phyloP scores from a whole-genome alignment of 2,329 filamentous ascomycete species.

The Pseudogymnoascus sp. region DNA sequence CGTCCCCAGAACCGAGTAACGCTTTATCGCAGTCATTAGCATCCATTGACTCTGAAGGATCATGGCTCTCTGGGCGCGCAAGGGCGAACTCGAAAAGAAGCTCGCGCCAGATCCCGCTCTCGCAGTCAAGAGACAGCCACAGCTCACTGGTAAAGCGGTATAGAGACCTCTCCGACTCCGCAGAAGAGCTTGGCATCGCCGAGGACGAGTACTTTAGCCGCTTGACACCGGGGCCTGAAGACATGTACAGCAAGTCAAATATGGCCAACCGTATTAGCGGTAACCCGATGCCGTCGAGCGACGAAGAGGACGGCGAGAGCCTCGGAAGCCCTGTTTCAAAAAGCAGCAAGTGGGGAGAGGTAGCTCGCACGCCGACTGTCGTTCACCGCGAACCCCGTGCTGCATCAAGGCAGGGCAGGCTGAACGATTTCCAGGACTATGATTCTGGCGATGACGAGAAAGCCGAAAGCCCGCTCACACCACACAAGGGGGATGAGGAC shows the following conservation, averaged over 20 bases:
- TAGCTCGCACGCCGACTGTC: conserved; percentile 48
- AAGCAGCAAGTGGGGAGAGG: conserved; percentile 27
- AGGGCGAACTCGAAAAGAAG: conserved; percentile 34
- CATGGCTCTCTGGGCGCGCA: conserved; percentile 78
- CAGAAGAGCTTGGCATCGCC: conserved; percentile 56
- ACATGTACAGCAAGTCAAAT: conserved; percentile 25
- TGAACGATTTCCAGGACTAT: conserved; percentile 23
- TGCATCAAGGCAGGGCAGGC: conserved; percentile 53
- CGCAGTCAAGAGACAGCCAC: conserved; percentile 33
- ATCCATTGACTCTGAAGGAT: conserved; percentile 90
- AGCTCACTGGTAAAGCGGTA: conserved; percentile 35
- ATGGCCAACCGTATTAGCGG: conserved; percentile 38
- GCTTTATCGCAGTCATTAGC: conserved; percentile 75
- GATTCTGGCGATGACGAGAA: conserved; percentile 17
- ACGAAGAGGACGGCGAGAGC: conserved; percentile 46
- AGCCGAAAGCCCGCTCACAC: conserved; percentile 30
- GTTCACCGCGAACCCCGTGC: conserved; percentile 49
- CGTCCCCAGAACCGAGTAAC: conserved; percentile 44
- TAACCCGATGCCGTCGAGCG: conserved; percentile 45
- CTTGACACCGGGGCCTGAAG: conserved; percentile 34
- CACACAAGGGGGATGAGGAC: conserved; percentile 16
- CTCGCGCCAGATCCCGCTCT: conserved; percentile 32
- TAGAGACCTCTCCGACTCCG: conserved; percentile 48
- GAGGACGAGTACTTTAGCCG: conserved; percentile 70
- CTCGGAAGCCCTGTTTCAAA: conserved; percentile 20